Percentiles rank a stretch among this genome's conserved stretches.
Evolutionary conservation across 2,329 filamentous ascomycete species (phyloP).

Genomic region (Colletotrichum plurivorum): DNA sequence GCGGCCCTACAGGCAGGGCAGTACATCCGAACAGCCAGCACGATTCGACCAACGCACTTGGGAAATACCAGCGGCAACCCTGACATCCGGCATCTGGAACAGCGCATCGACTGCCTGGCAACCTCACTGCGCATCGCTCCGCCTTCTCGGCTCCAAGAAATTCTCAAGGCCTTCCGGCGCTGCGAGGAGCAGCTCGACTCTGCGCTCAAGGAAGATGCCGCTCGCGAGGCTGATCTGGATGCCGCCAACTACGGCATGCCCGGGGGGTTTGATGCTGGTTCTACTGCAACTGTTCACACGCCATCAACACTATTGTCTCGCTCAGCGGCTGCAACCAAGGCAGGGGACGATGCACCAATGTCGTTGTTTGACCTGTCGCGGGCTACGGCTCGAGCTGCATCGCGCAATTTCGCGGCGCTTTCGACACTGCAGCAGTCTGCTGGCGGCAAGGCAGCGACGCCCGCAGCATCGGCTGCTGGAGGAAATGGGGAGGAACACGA

Average conservation of each 20-base stretch:
- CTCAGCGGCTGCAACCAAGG: constrained; percentile 57
- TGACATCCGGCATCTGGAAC: constrained; percentile 80
- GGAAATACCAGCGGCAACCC: constrained; percentile 72
- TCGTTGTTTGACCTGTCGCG: constrained; percentile 76
- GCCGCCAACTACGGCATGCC: constrained; percentile 71
- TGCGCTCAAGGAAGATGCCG: constrained; percentile 76
- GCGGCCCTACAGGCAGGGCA: constrained; percentile 85
- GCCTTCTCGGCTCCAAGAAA: constrained; percentile 77
- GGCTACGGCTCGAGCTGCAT: constrained; percentile 71
- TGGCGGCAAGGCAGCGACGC: constrained; percentile 43
- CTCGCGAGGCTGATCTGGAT: constrained; percentile 80
- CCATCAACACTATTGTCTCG: constrained; percentile 41
- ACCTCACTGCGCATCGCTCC: constrained; percentile 83
- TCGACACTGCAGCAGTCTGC: constrained; percentile 64
- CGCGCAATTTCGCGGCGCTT: constrained; percentile 70
- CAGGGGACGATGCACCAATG: constrained; percentile 72
- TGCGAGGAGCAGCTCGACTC: constrained; percentile 84
- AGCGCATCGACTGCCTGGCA: constrained; percentile 84
- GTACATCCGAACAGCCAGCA: constrained; percentile 71
- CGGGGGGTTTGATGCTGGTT: constrained; percentile 63
- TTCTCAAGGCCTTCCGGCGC: constrained; percentile 80
- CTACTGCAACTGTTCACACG: constrained; percentile 50
- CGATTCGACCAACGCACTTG: constrained; percentile 70
- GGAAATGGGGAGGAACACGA: constrained; percentile 40
- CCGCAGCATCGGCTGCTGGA: constrained; percentile 25